phyloP scores from a whole-genome alignment of 1,284 basidiomycete genomes.

The Schizopora paradoxa region DNA sequence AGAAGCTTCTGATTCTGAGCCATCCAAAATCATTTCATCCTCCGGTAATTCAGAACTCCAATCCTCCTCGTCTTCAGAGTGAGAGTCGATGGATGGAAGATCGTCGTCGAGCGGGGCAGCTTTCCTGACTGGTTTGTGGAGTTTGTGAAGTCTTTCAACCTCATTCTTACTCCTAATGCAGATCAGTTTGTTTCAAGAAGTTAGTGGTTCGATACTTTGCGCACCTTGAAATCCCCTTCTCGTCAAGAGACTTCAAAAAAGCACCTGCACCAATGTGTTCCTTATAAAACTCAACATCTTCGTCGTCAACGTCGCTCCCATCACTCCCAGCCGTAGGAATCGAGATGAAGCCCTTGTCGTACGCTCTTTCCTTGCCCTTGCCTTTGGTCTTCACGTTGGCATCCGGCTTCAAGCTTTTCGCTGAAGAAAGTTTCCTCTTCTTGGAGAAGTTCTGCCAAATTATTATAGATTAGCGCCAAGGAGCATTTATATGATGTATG shows the following conservation, averaged over 20 bases:
- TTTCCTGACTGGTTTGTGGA: constrained; percentile 54
- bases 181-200: no score
- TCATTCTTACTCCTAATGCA: constrained; percentile 71
- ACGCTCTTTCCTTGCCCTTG: constrained; percentile 55
- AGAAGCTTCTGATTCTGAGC: constrained; percentile 18
- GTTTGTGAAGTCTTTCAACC: constrained; percentile 54
- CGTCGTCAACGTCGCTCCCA: constrained; percentile 47
- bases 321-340: constrained; percentile 45
- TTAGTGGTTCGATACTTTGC: no score
- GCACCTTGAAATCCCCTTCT: constrained; percentile 67
- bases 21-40: constrained; percentile 13
- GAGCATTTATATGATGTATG: not conserved
- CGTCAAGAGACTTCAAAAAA: constrained; percentile 63
- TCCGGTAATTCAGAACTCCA: constrained; percentile 29
- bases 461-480: not conserved
- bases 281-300: constrained; percentile 54
- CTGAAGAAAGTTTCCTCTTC: constrained; percentile 31
- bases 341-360: constrained; percentile 53
- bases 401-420: constrained; percentile 18
- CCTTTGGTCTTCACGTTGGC: constrained; percentile 27
- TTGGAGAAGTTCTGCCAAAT: constrained; percentile 31
- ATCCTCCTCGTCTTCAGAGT: constrained; percentile 28
- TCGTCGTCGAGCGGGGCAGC: constrained; percentile 30
- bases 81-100: constrained; percentile 16
- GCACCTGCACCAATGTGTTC: constrained; percentile 46